Percentiles rank a stretch among this genome's conserved stretches.
Conservation (phyloP, 2,329 filamentous ascomycete species). For the Tricladium varicosporioides region DNA sequence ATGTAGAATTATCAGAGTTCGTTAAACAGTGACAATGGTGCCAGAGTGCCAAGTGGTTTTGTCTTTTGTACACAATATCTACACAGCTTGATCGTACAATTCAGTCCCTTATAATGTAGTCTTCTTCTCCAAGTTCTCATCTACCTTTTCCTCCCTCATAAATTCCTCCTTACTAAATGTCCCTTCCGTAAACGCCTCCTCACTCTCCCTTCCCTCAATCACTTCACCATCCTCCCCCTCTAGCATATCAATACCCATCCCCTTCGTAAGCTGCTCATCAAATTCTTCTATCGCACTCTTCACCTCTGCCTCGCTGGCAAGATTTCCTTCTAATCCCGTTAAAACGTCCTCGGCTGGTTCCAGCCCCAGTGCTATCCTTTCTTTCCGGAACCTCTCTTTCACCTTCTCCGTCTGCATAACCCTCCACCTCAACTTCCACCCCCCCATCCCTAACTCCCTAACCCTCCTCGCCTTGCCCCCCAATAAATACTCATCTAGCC, state of each 20-base stretch:
- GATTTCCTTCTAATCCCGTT: slow-evolving; percentile 37
- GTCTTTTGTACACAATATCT: slow-evolving; percentile 2
- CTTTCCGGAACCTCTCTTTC: slow-evolving; percentile 60
- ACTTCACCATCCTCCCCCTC: slow-evolving; percentile 43
- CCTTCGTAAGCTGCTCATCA: slow-evolving; percentile 44
- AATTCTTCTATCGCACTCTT: slow-evolving; percentile 37
- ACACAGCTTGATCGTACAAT: neutral
- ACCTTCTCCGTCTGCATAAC: slow-evolving; percentile 77
- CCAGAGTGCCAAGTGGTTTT: neutral
- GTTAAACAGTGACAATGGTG: too few species aligned
- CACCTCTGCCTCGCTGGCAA: slow-evolving; percentile 33
- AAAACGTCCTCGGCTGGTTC: slow-evolving; percentile 42
- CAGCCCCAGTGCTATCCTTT: slow-evolving; percentile 67
- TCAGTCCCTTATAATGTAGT: slow-evolving; percentile 20
- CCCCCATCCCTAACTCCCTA: slow-evolving; percentile 82
- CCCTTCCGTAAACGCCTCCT: slow-evolving; percentile 12
- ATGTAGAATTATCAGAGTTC: too few species aligned
- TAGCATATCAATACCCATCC: slow-evolving; percentile 38
- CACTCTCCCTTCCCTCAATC: slow-evolving; percentile 27
- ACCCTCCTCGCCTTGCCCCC: slow-evolving; percentile 75
- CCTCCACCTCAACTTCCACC: slow-evolving; percentile 87
- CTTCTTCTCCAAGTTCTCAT: slow-evolving; percentile 18
- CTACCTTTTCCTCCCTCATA: slow-evolving; percentile 36
- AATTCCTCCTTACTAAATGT: slow-evolving; percentile 36
- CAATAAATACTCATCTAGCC: slow-evolving; percentile 87